phyloP scores from a whole-genome alignment of 2,329 filamentous ascomycete species.

The Pseudovirgaria hyperparasitica region DNA sequence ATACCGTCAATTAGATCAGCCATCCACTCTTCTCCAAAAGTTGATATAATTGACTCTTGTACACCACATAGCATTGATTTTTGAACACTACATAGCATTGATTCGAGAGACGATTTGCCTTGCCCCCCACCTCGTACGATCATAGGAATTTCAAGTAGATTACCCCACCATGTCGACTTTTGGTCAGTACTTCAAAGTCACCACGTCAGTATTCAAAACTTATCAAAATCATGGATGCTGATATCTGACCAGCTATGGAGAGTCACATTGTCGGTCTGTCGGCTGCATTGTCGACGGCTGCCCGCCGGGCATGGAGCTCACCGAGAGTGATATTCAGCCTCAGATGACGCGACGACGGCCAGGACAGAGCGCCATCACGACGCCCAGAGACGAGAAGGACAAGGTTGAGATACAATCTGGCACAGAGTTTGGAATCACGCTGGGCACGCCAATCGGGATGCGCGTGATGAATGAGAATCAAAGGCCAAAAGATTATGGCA shows the following conservation, averaged over 20 bases:
- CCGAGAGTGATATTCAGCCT: slow-evolving; percentile 80
- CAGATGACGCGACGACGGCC: slow-evolving; percentile 86
- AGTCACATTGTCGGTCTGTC: slow-evolving; percentile 85
- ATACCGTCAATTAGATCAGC: too few relatives aligned
- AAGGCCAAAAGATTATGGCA: slow-evolving; percentile 80
- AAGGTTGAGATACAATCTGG: slow-evolving; percentile 84
- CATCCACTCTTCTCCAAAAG: too few relatives aligned
- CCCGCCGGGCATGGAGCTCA: slow-evolving; percentile 76
- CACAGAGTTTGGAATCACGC: slow-evolving; percentile 75
- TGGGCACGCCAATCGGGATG: slow-evolving; percentile 84
- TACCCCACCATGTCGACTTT: too few relatives aligned
- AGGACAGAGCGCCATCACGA: slow-evolving; percentile 81
- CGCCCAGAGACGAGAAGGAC: slow-evolving; percentile 87
- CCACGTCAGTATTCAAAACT: slow-evolving; percentile 48
- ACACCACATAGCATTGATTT: too few relatives aligned
- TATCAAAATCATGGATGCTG: slow-evolving; percentile 8
- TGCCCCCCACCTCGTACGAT: too few relatives aligned
- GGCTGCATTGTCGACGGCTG: slow-evolving; percentile 91
- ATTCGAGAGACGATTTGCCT: too few relatives aligned
- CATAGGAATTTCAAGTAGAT: too few relatives aligned
- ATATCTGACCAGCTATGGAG: slow-evolving; percentile 48
- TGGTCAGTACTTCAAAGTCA: slow-evolving; percentile 68
- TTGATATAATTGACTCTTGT: too few relatives aligned
- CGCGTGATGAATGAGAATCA: slow-evolving; percentile 87
- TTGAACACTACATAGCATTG: too few relatives aligned